Base-by-base conservation (phyloP, 2,329 filamentous ascomycete genomes). In the Aureobasidium leucospermi region DNA sequence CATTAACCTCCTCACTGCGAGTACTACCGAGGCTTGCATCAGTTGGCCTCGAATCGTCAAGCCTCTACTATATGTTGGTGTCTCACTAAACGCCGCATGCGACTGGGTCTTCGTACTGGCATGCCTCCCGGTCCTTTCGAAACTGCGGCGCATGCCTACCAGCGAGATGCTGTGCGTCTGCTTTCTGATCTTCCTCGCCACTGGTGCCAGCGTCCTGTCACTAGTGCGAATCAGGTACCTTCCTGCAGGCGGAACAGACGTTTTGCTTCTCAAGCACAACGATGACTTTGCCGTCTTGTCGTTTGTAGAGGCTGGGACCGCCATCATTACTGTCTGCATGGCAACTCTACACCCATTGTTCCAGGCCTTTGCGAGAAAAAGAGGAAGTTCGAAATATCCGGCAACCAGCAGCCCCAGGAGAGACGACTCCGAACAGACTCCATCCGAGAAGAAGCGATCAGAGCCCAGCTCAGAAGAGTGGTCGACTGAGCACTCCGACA, bases 311-410 rank as follows among this genome's bases (percentile, higher is more conserved):
- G 56, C 45, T 11, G 60, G 60, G 1, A 41, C 53, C n/a, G 49
- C 57, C 9, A 57, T 62, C n/a, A 52, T 62, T 39, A 58, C 60
- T 8, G 52, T 60, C n/a, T 57, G 49, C 16, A 39, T 62, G 34
- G 57, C 60, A 2, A 58, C 57, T 23, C 51, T 62, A 1, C 49
- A 58, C n/a, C 60, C 60, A 31, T 57, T 62, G 15, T 43, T 55
- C 51, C 38, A 43, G 29, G 38, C 38, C 8, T 55, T 23, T 11
- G 10, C 34, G 6, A 23, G 51, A 34, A 55, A 9, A 23, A 32
- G 29, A 41, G 13, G 36, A 5, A 7, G 19, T 13, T 41, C 48
- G n/a, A 52, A 36, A 41, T 41, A 41, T 31, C 48, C 36, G 8
- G 7, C 48, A 3, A 16, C 19, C 15, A 41, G 34, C 34, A 31